Conservation (phyloP, 2,329 filamentous ascomycete genomes). For the Ophiostoma sp. region DNA sequence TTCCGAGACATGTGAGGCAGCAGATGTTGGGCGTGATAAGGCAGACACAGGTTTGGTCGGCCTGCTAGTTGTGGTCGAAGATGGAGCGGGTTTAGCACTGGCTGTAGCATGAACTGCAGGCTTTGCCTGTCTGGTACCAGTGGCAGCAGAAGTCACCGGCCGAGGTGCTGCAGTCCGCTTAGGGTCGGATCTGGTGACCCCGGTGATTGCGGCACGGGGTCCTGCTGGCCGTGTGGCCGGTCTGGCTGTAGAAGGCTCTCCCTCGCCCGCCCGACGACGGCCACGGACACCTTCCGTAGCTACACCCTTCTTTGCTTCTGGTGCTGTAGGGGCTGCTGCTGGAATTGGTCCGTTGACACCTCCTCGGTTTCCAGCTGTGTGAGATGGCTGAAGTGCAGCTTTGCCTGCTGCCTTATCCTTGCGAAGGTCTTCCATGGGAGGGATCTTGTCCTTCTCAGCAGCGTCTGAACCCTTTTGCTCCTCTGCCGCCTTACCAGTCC, state of each 20-base stretch:
- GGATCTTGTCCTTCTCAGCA: not conserved
- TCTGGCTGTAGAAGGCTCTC: not conserved
- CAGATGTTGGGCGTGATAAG: slow-evolving; percentile 25
- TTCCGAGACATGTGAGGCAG: slow-evolving; percentile 20
- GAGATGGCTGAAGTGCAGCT: slow-evolving; percentile 43
- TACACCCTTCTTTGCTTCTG: slow-evolving; percentile 14
- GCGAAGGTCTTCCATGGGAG: not conserved
- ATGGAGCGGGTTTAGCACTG: not conserved
- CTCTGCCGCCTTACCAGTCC: not conserved
- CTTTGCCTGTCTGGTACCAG: not conserved
- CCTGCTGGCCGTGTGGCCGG: not conserved
- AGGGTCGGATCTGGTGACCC: not conserved
- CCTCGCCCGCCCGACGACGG: slow-evolving; percentile 15
- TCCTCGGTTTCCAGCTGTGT: slow-evolving; percentile 45
- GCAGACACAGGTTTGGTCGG: slow-evolving; percentile 13
- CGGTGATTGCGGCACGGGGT: not conserved
- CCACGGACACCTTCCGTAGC: slow-evolving; percentile 11
- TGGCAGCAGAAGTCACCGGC: not conserved
- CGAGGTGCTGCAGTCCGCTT: slow-evolving; percentile 7
- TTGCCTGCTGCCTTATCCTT: not conserved
- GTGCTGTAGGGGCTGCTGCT: slow-evolving; percentile 28
- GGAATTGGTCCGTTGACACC: not conserved
- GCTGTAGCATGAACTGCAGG: not conserved
- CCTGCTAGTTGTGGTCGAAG: not conserved
- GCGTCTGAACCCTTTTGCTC: not conserved